These are phyloP conservation scores for Aquanectria penicillioides DNA, from an alignment of 2,329 filamentous ascomycete species.

Conservation along the genomic window DNA sequence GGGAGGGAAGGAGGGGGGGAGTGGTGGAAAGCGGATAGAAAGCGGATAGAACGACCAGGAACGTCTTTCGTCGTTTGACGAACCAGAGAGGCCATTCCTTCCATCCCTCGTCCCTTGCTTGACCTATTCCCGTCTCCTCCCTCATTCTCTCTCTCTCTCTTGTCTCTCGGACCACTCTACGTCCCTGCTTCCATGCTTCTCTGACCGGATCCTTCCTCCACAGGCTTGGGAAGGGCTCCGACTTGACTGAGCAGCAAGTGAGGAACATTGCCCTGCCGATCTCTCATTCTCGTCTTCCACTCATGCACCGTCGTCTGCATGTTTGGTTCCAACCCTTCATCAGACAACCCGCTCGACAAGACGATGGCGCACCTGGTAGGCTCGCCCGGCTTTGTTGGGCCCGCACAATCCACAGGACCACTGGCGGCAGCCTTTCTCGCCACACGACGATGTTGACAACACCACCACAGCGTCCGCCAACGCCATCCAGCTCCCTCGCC, in stretches of 20 bases:
- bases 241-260: not conserved
- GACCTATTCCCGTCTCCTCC: not conserved
- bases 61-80: not conserved
- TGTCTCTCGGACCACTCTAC: too few species aligned
- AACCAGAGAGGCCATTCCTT: not conserved
- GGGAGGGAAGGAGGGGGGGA: not conserved
- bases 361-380: constrained; percentile 5
- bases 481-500: constrained; percentile 2
- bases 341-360: constrained; percentile 8
- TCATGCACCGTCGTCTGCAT: constrained; percentile 5
- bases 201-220: too few species aligned
- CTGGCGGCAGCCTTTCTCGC: constrained; percentile 10
- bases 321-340: not conserved
- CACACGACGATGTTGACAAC: constrained; percentile 15
- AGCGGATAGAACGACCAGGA: not conserved
- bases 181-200: too few species aligned
- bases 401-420: constrained; percentile 10
- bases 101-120: not conserved
- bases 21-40: not conserved
- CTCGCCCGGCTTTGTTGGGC: constrained; percentile 5
- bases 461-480: constrained; percentile 2
- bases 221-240: not conserved
- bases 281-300: constrained; percentile 9
- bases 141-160: not conserved
- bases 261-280: not conserved